phyloP scores from a whole-genome alignment of 208 protist genomes.

The Trypanosoma lewisi region DNA sequence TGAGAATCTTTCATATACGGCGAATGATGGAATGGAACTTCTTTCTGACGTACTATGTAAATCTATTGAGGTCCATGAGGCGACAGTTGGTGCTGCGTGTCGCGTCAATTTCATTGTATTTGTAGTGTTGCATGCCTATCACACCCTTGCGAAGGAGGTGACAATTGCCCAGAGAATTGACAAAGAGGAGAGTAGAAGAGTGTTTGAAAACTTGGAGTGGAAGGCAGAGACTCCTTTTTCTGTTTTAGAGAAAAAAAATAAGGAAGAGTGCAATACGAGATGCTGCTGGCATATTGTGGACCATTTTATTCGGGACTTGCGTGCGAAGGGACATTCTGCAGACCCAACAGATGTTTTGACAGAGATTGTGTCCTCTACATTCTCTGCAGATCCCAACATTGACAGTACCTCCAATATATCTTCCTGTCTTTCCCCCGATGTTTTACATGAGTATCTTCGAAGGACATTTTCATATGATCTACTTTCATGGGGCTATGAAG shows the following conservation, averaged over 20 bases:
- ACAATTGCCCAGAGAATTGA: neutral
- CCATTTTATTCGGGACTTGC: constrained; percentile 18
- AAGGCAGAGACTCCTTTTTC: neutral
- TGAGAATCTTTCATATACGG: constrained; percentile 23
- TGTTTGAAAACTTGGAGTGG: neutral
- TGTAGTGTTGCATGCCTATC: constrained; percentile 44
- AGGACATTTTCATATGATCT: constrained; percentile 21
- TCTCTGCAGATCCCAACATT: neutral
- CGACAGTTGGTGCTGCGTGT: constrained; percentile 19
- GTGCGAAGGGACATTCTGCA: neutral
- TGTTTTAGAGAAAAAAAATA: neutral
- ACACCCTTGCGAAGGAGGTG: constrained; percentile 30
- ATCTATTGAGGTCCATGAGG: constrained; percentile 14
- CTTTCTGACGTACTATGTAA: constrained; percentile 16
- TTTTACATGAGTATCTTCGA: constrained; percentile 20
- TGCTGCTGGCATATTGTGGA: constrained; percentile 17
- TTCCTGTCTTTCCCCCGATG: constrained; percentile 2
- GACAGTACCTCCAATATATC: neutral
- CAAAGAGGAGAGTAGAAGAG: neutral
- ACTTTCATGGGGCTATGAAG: constrained; percentile 18
- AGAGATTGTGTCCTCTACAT: neutral
- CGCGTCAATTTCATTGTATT: constrained; percentile 55
- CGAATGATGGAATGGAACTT: constrained; percentile 24
- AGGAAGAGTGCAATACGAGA: neutral
- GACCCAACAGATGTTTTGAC: constrained; percentile 12